Conservation (phyloP, 768 basidiomycete genomes). For the Hygrophoropsis aurantiaca region DNA sequence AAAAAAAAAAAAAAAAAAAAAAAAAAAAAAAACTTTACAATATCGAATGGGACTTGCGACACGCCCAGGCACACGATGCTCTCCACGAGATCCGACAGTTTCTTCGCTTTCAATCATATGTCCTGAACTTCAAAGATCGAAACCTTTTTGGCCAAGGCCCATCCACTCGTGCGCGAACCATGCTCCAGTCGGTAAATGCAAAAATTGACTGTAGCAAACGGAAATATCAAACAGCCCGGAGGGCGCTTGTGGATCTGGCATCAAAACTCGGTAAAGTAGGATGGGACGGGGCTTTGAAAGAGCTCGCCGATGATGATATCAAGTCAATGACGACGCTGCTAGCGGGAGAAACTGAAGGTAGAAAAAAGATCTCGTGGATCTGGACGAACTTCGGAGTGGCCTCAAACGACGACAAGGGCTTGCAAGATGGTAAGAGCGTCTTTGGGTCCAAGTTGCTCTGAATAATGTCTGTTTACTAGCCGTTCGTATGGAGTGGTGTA, state of each 20-base stretch:
- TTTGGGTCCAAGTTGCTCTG: not conserved
- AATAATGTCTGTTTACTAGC: not conserved
- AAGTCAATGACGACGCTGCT: not conserved
- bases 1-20: too few species aligned
- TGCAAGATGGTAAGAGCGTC: not conserved
- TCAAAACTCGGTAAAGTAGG: not conserved
- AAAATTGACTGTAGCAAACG: not conserved
- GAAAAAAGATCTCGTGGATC: conserved; percentile 4
- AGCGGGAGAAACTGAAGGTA: not conserved
- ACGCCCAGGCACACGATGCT: conserved; percentile 12
- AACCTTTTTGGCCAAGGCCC: conserved; percentile 8
- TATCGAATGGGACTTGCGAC: conserved; percentile 5
- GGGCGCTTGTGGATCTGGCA: not conserved
- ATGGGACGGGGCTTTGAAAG: not conserved
- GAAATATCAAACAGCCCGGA: not conserved
- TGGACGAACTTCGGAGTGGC: not conserved
- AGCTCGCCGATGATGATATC: conserved; percentile 1
- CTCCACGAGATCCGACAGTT: conserved; percentile 8
- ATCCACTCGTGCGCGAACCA: conserved; percentile 7
- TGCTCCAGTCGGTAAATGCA: not conserved
- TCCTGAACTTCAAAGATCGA: conserved; percentile 11
- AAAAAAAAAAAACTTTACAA: not conserved
- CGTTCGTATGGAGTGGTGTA: conserved; percentile 6
- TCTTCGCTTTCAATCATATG: conserved; percentile 4
- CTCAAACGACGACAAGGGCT: not conserved